phyloP scores from a whole-genome alignment of 345 rosid species.

The Turnera subulata region DNA sequence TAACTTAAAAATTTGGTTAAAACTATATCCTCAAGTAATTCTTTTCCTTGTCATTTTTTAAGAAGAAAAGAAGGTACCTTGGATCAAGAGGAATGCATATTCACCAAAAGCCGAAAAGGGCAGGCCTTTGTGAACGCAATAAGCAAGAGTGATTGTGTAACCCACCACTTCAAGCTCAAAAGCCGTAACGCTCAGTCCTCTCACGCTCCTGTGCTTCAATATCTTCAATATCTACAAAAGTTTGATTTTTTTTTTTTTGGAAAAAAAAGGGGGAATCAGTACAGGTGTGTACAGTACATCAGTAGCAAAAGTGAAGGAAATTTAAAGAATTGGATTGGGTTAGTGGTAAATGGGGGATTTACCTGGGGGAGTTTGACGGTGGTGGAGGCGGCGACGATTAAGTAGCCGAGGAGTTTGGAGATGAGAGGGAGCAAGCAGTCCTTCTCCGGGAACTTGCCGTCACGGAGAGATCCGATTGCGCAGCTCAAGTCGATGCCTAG shows the following conservation, averaged over 20 bases:
- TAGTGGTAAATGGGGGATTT: background rate
- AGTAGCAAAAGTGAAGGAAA: too few species aligned
- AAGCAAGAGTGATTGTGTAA: constrained; percentile 82
- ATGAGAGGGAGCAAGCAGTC: constrained; percentile 87
- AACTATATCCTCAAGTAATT: too few species aligned
- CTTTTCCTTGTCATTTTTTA: too few species aligned
- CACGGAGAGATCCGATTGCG: constrained; percentile 56
- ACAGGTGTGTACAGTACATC: background rate
- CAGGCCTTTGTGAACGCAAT: constrained; percentile 86
- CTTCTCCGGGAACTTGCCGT: constrained; percentile 57
- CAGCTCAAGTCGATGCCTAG: constrained; percentile 77
- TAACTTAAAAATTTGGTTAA: too few species aligned
- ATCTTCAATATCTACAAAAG: constrained; percentile 72
- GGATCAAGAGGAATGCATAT: constrained; percentile 77
- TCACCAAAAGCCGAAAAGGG: constrained; percentile 97
- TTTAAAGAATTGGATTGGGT: background rate
- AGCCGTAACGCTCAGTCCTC: constrained; percentile 71
- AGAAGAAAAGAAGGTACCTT: constrained; percentile 38
- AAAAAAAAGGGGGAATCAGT: background rate
- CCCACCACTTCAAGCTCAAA: constrained; percentile 95
- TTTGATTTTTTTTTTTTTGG: background rate
- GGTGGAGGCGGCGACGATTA: constrained; percentile 88
- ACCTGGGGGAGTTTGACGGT: constrained; percentile 97
- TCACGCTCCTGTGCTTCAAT: constrained; percentile 66
- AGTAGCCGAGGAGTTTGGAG: constrained; percentile 92